A percentile compares a stretch with the other conserved stretches of the same genome.
Conservation (phyloP, 495 filamentous ascomycete species). For the Penicillium paxilli region DNA sequence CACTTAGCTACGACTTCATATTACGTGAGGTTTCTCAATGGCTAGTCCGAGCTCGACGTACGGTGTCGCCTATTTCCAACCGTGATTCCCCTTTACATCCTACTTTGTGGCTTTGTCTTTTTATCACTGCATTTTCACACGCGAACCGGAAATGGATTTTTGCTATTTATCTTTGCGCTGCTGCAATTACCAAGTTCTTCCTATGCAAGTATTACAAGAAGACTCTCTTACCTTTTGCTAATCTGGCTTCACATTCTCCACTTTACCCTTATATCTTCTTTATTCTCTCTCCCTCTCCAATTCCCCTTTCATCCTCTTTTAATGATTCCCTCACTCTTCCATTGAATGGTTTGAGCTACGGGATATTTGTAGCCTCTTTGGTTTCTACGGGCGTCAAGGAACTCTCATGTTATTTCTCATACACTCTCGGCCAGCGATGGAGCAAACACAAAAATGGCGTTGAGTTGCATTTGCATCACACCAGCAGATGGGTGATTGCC, state of each 20-base stretch:
- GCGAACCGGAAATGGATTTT: constrained; percentile 29
- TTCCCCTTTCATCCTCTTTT: background rate
- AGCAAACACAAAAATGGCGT: background rate
- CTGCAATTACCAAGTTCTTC: constrained; percentile 15
- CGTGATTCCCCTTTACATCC: constrained; percentile 33
- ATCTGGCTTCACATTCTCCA: background rate
- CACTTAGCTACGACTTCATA: background rate
- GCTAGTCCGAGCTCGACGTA: background rate
- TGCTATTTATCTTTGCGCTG: constrained; percentile 17
- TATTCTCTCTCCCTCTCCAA: background rate
- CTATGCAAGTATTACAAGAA: constrained; percentile 22
- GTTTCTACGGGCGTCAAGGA: constrained; percentile 5
- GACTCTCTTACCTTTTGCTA: constrained; percentile 1
- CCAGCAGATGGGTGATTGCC: background rate
- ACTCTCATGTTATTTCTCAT: background rate
- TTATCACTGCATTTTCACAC: constrained; percentile 29
- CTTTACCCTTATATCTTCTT: background rate
- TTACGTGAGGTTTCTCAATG: background rate
- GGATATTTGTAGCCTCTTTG: constrained; percentile 17
- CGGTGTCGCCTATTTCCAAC: constrained; percentile 13
- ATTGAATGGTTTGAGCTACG: constrained; percentile 21
- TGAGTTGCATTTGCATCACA: background rate
- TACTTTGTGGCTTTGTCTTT: constrained; percentile 10
- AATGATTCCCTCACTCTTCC: background rate
- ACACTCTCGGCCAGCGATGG: background rate